Conservation (phyloP, 129 eudicot genomes). For the Pittosporum tobira region DNA sequence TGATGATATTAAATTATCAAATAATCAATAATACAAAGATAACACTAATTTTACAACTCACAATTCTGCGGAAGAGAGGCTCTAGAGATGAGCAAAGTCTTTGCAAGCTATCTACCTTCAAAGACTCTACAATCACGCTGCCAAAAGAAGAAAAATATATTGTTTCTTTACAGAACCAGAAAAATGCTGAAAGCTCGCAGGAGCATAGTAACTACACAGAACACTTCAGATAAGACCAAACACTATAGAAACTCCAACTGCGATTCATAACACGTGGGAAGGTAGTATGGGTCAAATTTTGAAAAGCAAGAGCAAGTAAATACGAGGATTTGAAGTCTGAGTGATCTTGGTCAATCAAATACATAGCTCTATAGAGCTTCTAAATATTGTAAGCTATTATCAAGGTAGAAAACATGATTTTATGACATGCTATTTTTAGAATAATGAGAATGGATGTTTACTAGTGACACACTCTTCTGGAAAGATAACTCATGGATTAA, state of each 20-base stretch:
- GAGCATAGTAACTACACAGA: background rate
- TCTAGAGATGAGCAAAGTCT: conserved; percentile 47
- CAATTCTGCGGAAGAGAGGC: conserved; percentile 52
- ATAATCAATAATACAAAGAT: too few relatives aligned
- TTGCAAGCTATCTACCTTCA: conserved; percentile 50
- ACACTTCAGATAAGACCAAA: background rate
- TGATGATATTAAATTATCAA: background rate
- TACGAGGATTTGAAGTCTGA: background rate
- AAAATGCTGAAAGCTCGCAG: background rate
- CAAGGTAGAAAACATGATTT: background rate
- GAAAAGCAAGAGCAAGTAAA: too few relatives aligned
- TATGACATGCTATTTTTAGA: background rate
- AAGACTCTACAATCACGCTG: conserved; percentile 53
- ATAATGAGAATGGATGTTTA: background rate
- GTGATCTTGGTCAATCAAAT: background rate
- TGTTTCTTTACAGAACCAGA: background rate
- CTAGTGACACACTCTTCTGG: background rate
- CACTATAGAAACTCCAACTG: background rate
- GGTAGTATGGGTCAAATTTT: too few relatives aligned
- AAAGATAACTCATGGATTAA: too few relatives aligned
- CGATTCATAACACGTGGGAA: background rate
- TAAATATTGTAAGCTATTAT: too few relatives aligned
- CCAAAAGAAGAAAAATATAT: background rate
- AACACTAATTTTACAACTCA: conserved; percentile 21
- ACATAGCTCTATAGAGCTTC: background rate